Evolutionary conservation across 148 eudicot species (phyloP), one percentile per base, ranked within the genome.

Genomic region (Fagopyrum tataricum): DNA sequence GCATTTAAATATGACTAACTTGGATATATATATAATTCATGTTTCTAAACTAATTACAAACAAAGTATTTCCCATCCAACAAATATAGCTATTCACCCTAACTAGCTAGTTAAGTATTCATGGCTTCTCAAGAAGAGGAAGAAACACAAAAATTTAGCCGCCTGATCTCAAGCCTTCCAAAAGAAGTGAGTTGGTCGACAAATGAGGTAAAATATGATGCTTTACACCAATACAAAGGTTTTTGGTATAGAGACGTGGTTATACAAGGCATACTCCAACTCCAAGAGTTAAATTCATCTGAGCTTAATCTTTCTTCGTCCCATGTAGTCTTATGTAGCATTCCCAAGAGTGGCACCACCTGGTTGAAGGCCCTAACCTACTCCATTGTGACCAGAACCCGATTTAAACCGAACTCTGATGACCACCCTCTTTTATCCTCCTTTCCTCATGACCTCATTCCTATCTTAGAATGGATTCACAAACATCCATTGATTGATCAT

Each of bases 361-460:
- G 75, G 75, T 61, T 76, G 4, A 76, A 76, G 49, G 79, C 79
- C 9, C 7, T 76, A 12, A 10, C 71, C 37, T 76, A 58, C 21
- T 52, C 75, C 2, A 71, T 76, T 13, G 23, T 46, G 26, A 71
- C 75, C 2, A 55, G 79, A 77, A 47, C 42, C 9, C 74, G 23
- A 20, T 76, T 40, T 2, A 12, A 42, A 17, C 44, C 46, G 2
- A 21, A 20, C 21, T 41, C 55, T 6, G 18, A 51, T 15, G 39
- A 56, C 62, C 62, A 39, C 39, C 79, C 74, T 17, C 24, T 71
- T 10, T 69, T 70, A 2, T 15, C 58, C 41, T n/a, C 68, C 6
- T 3, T 56, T 24, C 69, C 78, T 0, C 74, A 70, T n/a, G 56
- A 31, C 6, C 61, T 73, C 39, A 42, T 76, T 8, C 79, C 79